Conservation (phyloP, 164 flowering plant species). For the Akebia trifoliata region DNA sequence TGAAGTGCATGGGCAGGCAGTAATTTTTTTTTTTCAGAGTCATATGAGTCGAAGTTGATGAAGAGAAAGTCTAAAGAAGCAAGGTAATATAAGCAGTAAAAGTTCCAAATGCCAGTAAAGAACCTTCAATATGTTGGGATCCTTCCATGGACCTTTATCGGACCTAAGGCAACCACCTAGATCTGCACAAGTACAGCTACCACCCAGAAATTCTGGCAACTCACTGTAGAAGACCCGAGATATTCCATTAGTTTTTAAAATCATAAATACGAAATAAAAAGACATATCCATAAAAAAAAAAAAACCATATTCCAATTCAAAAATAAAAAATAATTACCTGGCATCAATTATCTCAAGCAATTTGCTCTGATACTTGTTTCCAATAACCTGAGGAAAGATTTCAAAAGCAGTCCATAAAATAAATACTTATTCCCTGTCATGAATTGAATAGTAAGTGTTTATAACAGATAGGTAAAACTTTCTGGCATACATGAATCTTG, state of each 20-base stretch:
- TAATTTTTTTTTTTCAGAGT: neutral
- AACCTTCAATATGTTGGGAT: constrained; percentile 37
- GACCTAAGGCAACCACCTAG: constrained; percentile 39
- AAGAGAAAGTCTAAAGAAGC: neutral
- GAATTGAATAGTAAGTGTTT: neutral
- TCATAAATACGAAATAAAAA: neutral
- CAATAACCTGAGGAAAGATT: constrained; percentile 57
- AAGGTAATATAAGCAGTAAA: neutral
- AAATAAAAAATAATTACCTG: constrained; percentile 39
- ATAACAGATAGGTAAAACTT: constrained; percentile 3
- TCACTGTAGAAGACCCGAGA: constrained; percentile 42
- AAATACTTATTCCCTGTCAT: neutral
- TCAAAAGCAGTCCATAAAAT: constrained; percentile 4
- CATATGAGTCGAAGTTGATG: neutral
- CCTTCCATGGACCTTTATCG: constrained; percentile 48
- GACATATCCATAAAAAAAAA: neutral
- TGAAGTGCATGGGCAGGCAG: constrained; percentile 15
- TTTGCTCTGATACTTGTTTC: constrained; percentile 78
- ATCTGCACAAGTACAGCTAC: constrained; percentile 36
- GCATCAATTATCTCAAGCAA: constrained; percentile 89
- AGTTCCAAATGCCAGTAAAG: neutral
- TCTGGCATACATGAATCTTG: constrained; percentile 71
- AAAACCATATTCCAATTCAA: neutral
- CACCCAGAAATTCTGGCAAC: constrained; percentile 53
- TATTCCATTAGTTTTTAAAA: neutral